phyloP scores from a whole-genome alignment of 805 yeast genomes.

The Zygotorulaspora danielsina region DNA sequence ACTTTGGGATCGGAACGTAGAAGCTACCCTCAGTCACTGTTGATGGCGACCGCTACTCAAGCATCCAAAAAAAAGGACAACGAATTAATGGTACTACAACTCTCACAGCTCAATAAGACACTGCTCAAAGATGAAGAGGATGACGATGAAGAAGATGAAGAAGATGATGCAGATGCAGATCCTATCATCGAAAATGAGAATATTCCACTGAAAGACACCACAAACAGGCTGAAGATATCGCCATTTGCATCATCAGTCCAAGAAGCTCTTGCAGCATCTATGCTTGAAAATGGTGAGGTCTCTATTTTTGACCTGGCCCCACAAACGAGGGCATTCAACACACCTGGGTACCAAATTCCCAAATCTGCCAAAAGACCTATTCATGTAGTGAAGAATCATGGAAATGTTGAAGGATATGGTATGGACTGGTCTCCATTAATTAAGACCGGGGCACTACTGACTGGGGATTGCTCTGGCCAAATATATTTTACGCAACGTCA shows the following conservation, averaged over 20 bases:
- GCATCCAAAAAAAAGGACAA: constrained; percentile 84
- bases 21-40: constrained; percentile 80
- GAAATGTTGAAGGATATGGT: constrained; percentile 96
- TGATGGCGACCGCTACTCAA: constrained; percentile 89
- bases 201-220: constrained; percentile 73
- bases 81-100: constrained; percentile 77
- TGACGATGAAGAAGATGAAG: constrained; percentile 67
- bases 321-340: constrained; percentile 77
- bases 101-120: constrained; percentile 79
- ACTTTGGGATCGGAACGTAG: constrained; percentile 82
- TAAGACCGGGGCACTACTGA: constrained; percentile 71
- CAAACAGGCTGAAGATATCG: constrained; percentile 81
- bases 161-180: constrained; percentile 66
- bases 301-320: constrained; percentile 75
- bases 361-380: constrained; percentile 73
- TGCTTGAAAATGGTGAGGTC: constrained; percentile 89
- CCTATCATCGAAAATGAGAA: constrained; percentile 85
- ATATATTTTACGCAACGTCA: constrained; percentile 75
- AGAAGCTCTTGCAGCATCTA: constrained; percentile 80
- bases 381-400: constrained; percentile 79
- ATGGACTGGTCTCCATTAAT: constrained; percentile 92
- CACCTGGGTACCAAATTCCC: constrained; percentile 80
- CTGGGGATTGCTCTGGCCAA: constrained; percentile 88
- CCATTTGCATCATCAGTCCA: constrained; percentile 64
- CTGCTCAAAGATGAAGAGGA: constrained; percentile 78